Conservation (phyloP, 768 basidiomycete species). For the Boletus rex-veris region DNA sequence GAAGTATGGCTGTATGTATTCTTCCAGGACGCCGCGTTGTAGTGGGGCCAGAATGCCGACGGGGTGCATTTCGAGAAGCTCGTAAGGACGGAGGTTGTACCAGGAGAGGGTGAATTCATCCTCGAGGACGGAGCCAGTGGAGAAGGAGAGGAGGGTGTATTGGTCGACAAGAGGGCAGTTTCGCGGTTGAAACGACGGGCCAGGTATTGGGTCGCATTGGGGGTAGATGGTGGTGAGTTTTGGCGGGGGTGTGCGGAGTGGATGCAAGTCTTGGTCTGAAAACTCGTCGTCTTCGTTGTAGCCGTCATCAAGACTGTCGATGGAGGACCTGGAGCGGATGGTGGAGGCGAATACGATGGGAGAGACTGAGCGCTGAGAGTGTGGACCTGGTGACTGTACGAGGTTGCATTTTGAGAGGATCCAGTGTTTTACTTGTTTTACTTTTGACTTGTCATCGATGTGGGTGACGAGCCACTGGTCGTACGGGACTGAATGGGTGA, state of each 20-base stretch:
- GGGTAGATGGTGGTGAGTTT: conserved; percentile 5
- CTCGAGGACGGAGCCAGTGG: conserved; percentile 68
- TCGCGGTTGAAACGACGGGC: conserved; percentile 8
- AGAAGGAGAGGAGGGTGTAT: conserved; percentile 59
- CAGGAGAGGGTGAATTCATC: conserved; percentile 56
- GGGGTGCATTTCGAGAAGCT: conserved; percentile 69
- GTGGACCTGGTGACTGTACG: conserved; percentile 28
- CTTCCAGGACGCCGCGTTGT: conserved; percentile 35
- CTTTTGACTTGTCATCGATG: conserved; percentile 55
- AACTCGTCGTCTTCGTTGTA: conserved; percentile 34
- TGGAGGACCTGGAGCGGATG: conserved; percentile 10
- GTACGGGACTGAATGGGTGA: conserved; percentile 47
- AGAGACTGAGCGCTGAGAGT: conserved; percentile 47
- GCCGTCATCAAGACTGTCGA: conserved; percentile 27
- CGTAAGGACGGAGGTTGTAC: conserved; percentile 58
- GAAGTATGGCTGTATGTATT: conserved; percentile 59
- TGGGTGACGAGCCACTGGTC: conserved; percentile 81
- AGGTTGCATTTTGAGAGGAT: conserved; percentile 55
- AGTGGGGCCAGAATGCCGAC: conserved; percentile 40
- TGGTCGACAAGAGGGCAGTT: conserved; percentile 27
- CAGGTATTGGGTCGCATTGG: conserved; percentile 4
- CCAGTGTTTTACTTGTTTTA: conserved; percentile 60
- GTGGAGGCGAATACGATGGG: conserved; percentile 64
- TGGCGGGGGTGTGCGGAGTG: background rate
- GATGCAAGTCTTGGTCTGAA: conserved; percentile 26